Evolutionary conservation across 768 basidiomycete genomes (phyloP), one percentile per base, ranked within the genome.

Genomic region (Kwoniella dendrophila): DNA sequence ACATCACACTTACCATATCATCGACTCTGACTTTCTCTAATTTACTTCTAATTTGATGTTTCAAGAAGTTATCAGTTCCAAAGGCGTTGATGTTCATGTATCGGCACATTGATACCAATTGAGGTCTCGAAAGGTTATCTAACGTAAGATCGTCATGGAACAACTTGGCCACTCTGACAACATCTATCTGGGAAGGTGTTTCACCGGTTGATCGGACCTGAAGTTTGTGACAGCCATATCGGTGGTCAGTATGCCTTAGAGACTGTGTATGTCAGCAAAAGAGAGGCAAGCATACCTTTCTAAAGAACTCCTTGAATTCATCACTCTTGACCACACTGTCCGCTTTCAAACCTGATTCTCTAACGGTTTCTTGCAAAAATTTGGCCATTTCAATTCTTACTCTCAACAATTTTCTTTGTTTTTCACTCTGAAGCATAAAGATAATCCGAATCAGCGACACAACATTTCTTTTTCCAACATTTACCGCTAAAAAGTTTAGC

Each of bases 41-140:
- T 29, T 92, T 86, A 43, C 86, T 85, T 26, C 92, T 88, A 76
- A 99, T 90, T 34, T 89, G 86, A 34, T 92, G 92, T 47, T 95
- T 89, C 44, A 99, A 84, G 81, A 96, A 98, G 81, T 97, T 98
- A 80, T 99, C 96, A 16, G 95, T 98, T 45, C 96, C 96, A 74
- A 97, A 99, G 2, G 95, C 94, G 81, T 98, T 95, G 72, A 98
- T 85, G 57, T 89, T 91, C 92, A 99, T 96, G 78, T 99, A 98
- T 59, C 92, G 85, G 70, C 88, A 96, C 89, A 95, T 96, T 0
- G 92, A 94, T 20, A 95, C 92, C 29, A 98, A 85, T 80, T 98
- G 96, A n/a, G 96, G 96, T 27, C 96, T 87, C 5, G 95, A 93
- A 59, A 99, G 83, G 78, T 99, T 99, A 84, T 98, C 96, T 45